These are phyloP conservation scores for Pseudopyrenochaeta lycopersici DNA, from an alignment of 2,329 filamentous ascomycete genomes.

Conservation along the genomic window DNA sequence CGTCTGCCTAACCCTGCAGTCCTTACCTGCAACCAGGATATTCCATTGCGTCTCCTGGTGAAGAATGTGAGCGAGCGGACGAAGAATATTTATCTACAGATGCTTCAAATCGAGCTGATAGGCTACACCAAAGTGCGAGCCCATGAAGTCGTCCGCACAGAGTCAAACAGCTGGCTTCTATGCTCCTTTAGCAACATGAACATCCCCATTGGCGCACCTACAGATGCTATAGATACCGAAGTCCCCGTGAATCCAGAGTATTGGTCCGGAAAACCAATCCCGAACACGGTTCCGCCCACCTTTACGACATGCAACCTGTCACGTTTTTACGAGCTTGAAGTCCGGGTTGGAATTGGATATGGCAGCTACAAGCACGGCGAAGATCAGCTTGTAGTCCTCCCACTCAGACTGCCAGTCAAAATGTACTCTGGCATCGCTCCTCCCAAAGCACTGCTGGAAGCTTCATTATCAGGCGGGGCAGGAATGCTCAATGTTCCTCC, in stretches of 20 bases:
- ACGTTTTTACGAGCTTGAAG: slow-evolving; percentile 82
- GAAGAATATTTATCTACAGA: slow-evolving; percentile 78
- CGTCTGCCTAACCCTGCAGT: slow-evolving; percentile 87
- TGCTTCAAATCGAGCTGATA: slow-evolving; percentile 82
- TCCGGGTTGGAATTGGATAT: slow-evolving; percentile 81
- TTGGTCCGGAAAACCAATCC: slow-evolving; percentile 78
- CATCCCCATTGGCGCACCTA: slow-evolving; percentile 70
- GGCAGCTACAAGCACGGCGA: slow-evolving; percentile 65
- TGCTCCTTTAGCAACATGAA: slow-evolving; percentile 75
- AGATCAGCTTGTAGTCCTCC: slow-evolving; percentile 80
- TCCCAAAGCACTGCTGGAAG: slow-evolving; percentile 76
- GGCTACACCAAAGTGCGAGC: slow-evolving; percentile 82
- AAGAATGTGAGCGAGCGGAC: slow-evolving; percentile 76
- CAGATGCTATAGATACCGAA: slow-evolving; percentile 70
- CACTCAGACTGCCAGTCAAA: slow-evolving; percentile 79
- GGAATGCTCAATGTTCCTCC: slow-evolving; percentile 25
- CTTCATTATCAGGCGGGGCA: slow-evolving; percentile 56
- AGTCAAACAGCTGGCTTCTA: slow-evolving; percentile 79
- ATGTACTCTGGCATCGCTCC: slow-evolving; percentile 90
- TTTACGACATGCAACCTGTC: slow-evolving; percentile 90
- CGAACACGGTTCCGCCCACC: slow-evolving; percentile 85
- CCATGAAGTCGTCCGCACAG: slow-evolving; percentile 75
- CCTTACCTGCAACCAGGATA: slow-evolving; percentile 84
- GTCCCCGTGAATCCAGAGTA: slow-evolving; percentile 72
- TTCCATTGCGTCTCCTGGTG: slow-evolving; percentile 82